Evolutionary conservation across 139 green algal species (phyloP), one percentile per base, ranked within the genome.

Genomic region (Desmodesmus armatus): DNA sequence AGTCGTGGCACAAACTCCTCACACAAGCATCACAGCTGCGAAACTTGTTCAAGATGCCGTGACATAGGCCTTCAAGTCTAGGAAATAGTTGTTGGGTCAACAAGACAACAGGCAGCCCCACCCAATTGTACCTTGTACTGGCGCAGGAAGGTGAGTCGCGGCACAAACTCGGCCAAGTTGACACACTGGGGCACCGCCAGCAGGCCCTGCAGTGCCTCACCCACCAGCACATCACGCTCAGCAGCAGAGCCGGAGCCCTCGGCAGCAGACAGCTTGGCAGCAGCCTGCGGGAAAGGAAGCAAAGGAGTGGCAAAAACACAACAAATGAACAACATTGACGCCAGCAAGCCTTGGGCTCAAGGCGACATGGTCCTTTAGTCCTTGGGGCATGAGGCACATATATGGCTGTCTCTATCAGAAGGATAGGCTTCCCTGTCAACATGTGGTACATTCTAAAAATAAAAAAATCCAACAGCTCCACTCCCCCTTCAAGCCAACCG

Each of bases 71-170:
- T n/a, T n/a, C n/a, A n/a, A n/a, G n/a, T n/a, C n/a, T n/a, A n/a
- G n/a, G n/a, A n/a, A n/a, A n/a, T n/a, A n/a, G n/a, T n/a, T n/a
- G n/a, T n/a, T n/a, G n/a, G n/a, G n/a, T n/a, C n/a, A n/a, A n/a
- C n/a, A n/a, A n/a, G n/a, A n/a, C n/a, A n/a, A n/a, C n/a, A n/a
- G n/a, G n/a, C n/a, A n/a, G n/a, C n/a, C n/a, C n/a, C 66, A 2
- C 1, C 87, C 44, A 87, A n/a, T n/a, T n/a, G n/a, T n/a, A 92
- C 90, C 88, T 94, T 88, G 33, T 93, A 95, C 11, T 71, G 81
- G 7, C 89, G 72, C 78, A 97, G 89, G 77, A 92, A 89, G 2
- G 93, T 91, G 67, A 98, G 91, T 87, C 96, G 92, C 0, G 85
- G 85, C 15, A 91, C 76, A 31, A 96, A 91, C 58, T 85, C 69